Base-by-base conservation (phyloP, 371 early-diverging fungal genomes). In the Mortierella sp. region DNA sequence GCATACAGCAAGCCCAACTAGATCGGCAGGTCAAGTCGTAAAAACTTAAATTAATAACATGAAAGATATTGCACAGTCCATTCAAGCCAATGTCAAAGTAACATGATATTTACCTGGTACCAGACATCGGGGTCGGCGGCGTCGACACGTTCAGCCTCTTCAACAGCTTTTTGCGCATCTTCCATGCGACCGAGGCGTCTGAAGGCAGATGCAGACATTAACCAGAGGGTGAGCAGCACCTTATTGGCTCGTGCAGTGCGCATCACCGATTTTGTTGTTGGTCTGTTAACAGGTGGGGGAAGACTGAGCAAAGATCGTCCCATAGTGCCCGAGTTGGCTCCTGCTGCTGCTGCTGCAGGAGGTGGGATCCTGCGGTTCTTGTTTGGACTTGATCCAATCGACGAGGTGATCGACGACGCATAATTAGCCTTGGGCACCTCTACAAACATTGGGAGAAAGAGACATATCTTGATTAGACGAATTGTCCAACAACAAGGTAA, bases 131-230 rank as follows among this genome's bases (percentile, higher is more conserved):
- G 81, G n/a, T 89, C 88, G 70, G 90, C 89, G 43, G 89, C 72
- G 44, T 92, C 91, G 9, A 90, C 85, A 28, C 89, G 86, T 76
- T 95, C 93, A 0, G 95, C 96, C 78, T 94, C 95, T 69, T 93
- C 90, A 24, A 93, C 83, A 3, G 95, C 93, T 37, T 92, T 91
- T 34, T 86, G 79, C 0, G 95, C 93, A 74, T 95, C 95, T 13
- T 93, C 93, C 59, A 90, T 73, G 44, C 91, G 90, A 16, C 89
- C 90, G 34, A 92, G 86, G 24, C 90, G 81, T 34, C 93, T 86
- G 77, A 92, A 95, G 16, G 90, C 88, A 0, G 90, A 80, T 0
- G 95, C 94, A 0, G 94, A 92, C n/a, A 91, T 71, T 43, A 95
- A 88, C 96, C 96, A 91, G 67, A 91, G 81, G 24, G 83, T 76